phyloP scores from a whole-genome alignment of 768 basidiomycete genomes.

The Suillus subaureus region DNA sequence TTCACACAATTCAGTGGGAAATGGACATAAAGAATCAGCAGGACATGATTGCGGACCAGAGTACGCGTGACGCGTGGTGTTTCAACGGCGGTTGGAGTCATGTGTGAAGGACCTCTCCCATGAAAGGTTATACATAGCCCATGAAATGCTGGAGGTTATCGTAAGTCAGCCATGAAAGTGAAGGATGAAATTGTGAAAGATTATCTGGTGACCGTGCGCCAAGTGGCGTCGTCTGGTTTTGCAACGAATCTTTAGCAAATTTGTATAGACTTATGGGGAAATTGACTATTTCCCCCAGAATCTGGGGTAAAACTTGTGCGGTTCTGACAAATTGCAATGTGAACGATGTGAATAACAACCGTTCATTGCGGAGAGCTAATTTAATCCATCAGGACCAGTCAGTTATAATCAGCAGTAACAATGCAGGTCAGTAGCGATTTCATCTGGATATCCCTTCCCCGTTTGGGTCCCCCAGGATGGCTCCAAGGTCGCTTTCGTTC shows the following conservation, averaged over 20 bases:
- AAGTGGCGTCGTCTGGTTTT: not conserved
- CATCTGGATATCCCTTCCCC: conserved; percentile 6
- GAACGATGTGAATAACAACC: not conserved
- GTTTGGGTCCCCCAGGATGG: conserved; percentile 19
- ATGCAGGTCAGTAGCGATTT: not conserved
- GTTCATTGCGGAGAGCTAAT: conserved; percentile 3
- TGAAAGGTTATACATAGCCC: conserved; percentile 1
- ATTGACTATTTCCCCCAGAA: not conserved
- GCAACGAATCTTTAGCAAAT: not conserved
- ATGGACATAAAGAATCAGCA: conserved; percentile 1
- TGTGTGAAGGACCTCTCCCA: not conserved
- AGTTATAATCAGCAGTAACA: conserved; percentile 9
- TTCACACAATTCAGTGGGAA: not conserved
- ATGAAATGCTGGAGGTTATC: not conserved
- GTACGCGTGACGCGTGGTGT: not conserved
- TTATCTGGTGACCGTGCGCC: not conserved
- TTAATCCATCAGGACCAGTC: not conserved
- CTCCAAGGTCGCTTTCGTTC: conserved; percentile 15
- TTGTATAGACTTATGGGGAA: not conserved
- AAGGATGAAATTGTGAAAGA: not conserved
- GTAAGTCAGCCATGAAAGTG: conserved; percentile 1
- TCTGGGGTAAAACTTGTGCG: not conserved
- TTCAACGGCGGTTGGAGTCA: not conserved
- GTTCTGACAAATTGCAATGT: not conserved
- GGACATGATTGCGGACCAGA: not conserved